phyloP scores from a whole-genome alignment of 768 basidiomycete species.

The Mycena latifolia region DNA sequence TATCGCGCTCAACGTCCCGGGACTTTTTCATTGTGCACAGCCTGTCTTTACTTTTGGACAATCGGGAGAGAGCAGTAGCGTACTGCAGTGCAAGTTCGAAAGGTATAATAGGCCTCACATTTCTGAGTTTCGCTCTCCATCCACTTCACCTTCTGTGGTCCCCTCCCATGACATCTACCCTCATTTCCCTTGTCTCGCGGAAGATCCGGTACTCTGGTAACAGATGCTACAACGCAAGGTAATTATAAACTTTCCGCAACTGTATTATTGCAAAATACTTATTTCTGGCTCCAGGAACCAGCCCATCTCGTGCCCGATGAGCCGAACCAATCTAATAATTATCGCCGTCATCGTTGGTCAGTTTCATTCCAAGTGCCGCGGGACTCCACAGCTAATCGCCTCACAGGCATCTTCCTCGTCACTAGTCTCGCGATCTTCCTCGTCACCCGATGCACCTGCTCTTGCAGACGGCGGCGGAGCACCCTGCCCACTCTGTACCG shows the following conservation, averaged over 20 bases:
- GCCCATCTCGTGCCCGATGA: slow-evolving; percentile 25
- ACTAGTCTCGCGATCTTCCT: slow-evolving; percentile 1
- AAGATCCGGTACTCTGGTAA: slow-evolving; percentile 13
- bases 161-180: too few species aligned
- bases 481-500: neutral
- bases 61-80: too few species aligned
- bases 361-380: neutral
- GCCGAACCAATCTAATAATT: slow-evolving; percentile 12
- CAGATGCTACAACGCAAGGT: slow-evolving; percentile 32
- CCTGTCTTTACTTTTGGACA: too few species aligned
- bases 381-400: neutral
- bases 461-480: slow-evolving; percentile 11
- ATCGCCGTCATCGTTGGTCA: slow-evolving; percentile 13
- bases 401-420: slow-evolving; percentile 7
- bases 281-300: slow-evolving; percentile 12
- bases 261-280: neutral
- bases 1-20: too few species aligned
- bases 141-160: too few species aligned
- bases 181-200: slow-evolving; percentile 12
- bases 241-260: too few species aligned
- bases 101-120: too few species aligned
- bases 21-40: too few species aligned
- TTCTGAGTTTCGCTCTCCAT: too few species aligned
- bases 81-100: too few species aligned
- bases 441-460: slow-evolving; percentile 1